Conservation (phyloP, 108 stramenopile genomes). For the Discostella pseudostelligera region DNA sequence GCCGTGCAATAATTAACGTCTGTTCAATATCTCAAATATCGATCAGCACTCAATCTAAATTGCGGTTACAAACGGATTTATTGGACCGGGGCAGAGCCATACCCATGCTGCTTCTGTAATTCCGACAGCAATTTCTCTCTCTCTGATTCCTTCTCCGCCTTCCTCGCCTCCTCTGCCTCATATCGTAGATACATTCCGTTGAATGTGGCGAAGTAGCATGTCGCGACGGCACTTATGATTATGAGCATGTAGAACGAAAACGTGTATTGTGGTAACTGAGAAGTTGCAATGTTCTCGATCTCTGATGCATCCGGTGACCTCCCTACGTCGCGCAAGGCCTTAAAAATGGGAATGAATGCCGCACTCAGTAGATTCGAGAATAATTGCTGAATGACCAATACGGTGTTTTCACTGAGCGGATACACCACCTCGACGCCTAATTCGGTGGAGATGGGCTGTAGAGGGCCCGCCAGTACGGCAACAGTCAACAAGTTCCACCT, state of each 20-base stretch:
- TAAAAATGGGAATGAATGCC: conserved; percentile 84
- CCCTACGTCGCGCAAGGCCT: conserved; percentile 74
- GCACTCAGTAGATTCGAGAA: conserved; percentile 88
- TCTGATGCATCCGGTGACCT: conserved; percentile 24
- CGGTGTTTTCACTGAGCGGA: conserved; percentile 85
- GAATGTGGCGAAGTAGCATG: conserved; percentile 87
- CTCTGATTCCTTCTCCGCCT: conserved; percentile 36
- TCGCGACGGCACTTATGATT: conserved; percentile 70
- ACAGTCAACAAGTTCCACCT: conserved; percentile 76
- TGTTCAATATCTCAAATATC: no score
- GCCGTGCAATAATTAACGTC: no score
- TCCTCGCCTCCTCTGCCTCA: conserved; percentile 71
- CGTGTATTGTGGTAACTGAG: conserved; percentile 70
- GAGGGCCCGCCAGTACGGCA: conserved; percentile 81
- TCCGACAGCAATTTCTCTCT: not conserved
- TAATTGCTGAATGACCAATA: conserved; percentile 90
- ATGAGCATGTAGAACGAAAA: conserved; percentile 88
- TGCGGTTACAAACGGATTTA: no score
- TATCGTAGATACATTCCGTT: conserved; percentile 83
- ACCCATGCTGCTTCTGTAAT: not conserved
- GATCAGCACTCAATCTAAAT: no score
- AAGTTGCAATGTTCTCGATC: conserved; percentile 32
- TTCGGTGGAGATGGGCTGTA: conserved; percentile 89
- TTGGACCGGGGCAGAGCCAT: not conserved
- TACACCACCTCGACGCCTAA: conserved; percentile 86